These are phyloP conservation scores for Raphanus hybrid DNA, from an alignment of 441 rosid genomes.

Conservation along the genomic window DNA sequence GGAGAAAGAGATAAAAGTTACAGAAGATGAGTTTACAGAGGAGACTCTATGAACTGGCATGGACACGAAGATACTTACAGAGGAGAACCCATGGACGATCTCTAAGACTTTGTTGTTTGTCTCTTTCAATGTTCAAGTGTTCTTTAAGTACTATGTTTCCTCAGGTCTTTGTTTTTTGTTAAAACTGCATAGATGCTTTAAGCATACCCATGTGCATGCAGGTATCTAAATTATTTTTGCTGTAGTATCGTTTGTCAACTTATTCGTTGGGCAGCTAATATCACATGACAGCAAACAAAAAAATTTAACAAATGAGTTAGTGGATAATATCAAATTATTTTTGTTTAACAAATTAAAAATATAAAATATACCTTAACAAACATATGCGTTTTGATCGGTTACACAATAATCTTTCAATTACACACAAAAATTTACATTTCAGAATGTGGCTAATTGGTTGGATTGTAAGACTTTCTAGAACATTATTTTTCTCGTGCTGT, in stretches of 20 bases:
- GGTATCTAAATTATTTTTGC: background rate
- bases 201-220: background rate
- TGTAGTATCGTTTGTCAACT: background rate
- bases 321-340: background rate
- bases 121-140: background rate
- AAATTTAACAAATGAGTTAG: background rate
- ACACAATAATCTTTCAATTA: too few relatives aligned
- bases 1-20: background rate
- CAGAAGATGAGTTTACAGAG: background rate
- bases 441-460: too few relatives aligned
- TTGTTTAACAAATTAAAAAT: too few relatives aligned
- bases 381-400: background rate
- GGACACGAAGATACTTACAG: slow-evolving; percentile 18
- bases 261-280: background rate
- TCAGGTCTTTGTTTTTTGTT: background rate
- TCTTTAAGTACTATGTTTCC: background rate
- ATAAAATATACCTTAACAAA: too few relatives aligned
- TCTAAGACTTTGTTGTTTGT: background rate
- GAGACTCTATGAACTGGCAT: background rate
- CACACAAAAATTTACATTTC: too few relatives aligned
- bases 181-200: background rate
- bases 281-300: background rate
- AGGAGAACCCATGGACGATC: slow-evolving; percentile 25
- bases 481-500: background rate
- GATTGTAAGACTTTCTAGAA: background rate